Evolutionary conservation across 2,329 filamentous ascomycete species (phyloP).

Genomic region (Metarhizium guizhouense): DNA sequence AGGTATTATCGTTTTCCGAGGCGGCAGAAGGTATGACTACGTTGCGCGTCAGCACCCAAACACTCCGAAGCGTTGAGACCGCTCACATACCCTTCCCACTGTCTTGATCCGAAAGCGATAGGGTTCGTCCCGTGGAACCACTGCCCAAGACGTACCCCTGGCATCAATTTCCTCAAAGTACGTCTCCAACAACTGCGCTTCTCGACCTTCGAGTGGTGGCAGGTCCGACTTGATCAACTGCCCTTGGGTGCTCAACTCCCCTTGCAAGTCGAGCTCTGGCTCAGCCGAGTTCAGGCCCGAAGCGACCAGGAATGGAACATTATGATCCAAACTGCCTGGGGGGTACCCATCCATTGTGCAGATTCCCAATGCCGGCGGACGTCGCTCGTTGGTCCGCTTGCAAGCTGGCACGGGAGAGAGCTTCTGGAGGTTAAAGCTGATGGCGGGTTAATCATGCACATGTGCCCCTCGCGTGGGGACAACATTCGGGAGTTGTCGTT

Average conservation of each 20-base stretch:
- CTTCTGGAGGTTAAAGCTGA: slow-evolving; percentile 11
- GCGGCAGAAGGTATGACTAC: slow-evolving; percentile 47
- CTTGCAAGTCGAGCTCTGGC: slow-evolving; percentile 33
- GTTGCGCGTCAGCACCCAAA: slow-evolving; percentile 15
- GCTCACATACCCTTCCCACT: slow-evolving; percentile 65
- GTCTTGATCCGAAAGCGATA: slow-evolving; percentile 61
- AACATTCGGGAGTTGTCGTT: not conserved
- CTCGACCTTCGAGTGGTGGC: slow-evolving; percentile 54
- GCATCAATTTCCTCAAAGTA: slow-evolving; percentile 60
- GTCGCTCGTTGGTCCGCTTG: slow-evolving; percentile 1
- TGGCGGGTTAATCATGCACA: not conserved
- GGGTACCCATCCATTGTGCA: slow-evolving; percentile 70
- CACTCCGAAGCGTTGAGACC: not conserved
- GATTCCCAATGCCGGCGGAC: slow-evolving; percentile 11
- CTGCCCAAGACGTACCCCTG: slow-evolving; percentile 57
- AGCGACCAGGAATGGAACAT: slow-evolving; percentile 74
- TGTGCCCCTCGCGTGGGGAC: slow-evolving; percentile 3
- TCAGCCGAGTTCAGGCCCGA: slow-evolving; percentile 55
- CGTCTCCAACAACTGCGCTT: slow-evolving; percentile 55
- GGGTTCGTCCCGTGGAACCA: slow-evolving; percentile 40
- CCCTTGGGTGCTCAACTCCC: slow-evolving; percentile 47
- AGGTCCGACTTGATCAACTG: slow-evolving; percentile 62
- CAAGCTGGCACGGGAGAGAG: slow-evolving; percentile 6
- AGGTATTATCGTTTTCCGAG: slow-evolving; percentile 45
- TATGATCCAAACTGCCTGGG: slow-evolving; percentile 71